Percentiles rank a stretch among this genome's conserved stretches.
Evolutionary conservation across 1,284 basidiomycete genomes (phyloP).

Genomic region (Trichosporon coremiiforme): DNA sequence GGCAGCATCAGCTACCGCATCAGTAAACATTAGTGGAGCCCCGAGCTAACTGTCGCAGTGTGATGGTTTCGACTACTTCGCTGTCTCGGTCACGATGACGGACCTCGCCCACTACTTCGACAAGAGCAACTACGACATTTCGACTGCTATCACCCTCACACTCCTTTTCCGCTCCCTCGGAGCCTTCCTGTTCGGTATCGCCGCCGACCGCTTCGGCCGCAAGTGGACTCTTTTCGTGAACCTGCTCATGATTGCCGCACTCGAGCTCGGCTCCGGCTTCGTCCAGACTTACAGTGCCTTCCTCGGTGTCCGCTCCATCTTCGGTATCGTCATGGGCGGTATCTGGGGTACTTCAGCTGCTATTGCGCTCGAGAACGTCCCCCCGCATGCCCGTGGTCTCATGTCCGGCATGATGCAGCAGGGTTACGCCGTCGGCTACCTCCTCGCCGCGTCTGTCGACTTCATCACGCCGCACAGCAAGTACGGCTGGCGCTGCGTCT

Average conservation of each 20-base stretch:
- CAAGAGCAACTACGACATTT: constrained; percentile 38
- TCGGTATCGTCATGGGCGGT: constrained; percentile 80
- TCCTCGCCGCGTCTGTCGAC: constrained; percentile 70
- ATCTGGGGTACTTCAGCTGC: constrained; percentile 35
- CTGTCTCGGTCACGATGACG: constrained; percentile 27
- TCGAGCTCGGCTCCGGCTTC: constrained; percentile 71
- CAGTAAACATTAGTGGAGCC: not conserved
- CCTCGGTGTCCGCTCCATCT: constrained; percentile 63
- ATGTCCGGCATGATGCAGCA: constrained; percentile 82
- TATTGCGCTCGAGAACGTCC: constrained; percentile 80
- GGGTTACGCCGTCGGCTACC: constrained; percentile 66
- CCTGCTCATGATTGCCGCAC: constrained; percentile 66
- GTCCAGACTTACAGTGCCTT: constrained; percentile 58
- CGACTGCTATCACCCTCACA: constrained; percentile 86
- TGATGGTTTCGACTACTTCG: constrained; percentile 17
- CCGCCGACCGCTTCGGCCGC: constrained; percentile 70
- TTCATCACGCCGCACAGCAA: constrained; percentile 59
- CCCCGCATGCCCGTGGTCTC: constrained; percentile 80
- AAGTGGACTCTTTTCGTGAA: constrained; percentile 90
- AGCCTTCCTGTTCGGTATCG: constrained; percentile 74
- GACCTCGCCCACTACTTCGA: constrained; percentile 28
- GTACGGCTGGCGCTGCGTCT: constrained; percentile 59
- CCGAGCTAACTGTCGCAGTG: not conserved
- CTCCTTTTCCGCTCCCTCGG: constrained; percentile 87
- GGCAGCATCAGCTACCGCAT: not conserved